Conservation (phyloP, 345 rosid genomes). For the Eucalyptus shirleyi region DNA sequence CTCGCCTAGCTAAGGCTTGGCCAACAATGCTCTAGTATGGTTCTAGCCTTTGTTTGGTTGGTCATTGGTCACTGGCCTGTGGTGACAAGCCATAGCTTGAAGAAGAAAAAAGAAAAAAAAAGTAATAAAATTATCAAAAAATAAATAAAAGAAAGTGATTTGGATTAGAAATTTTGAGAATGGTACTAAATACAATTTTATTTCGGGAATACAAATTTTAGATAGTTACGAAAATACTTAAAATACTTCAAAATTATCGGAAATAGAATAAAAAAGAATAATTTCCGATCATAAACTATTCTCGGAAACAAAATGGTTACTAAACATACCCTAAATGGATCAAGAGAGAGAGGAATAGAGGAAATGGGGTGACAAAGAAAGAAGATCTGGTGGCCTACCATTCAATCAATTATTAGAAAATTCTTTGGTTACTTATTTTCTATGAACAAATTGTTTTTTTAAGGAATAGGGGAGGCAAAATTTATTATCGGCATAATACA, state of each 20-base stretch:
- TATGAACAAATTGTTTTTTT: background rate
- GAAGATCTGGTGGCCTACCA: accelerated
- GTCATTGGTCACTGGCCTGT: accelerated
- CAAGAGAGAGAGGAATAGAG: accelerated
- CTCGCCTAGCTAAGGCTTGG: accelerated
- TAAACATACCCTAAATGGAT: accelerated
- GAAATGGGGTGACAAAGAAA: background rate
- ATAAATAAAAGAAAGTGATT: too few relatives aligned
- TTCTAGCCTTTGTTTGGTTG: accelerated
- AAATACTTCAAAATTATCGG: too few relatives aligned
- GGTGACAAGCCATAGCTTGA: too few relatives aligned
- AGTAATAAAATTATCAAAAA: too few relatives aligned
- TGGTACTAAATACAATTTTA: accelerated
- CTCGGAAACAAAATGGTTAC: accelerated
- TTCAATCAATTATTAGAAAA: too few relatives aligned
- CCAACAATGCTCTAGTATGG: accelerated
- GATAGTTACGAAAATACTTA: accelerated
- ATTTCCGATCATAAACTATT: accelerated
- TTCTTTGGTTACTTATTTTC: too few relatives aligned
- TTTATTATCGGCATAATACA: background rate
- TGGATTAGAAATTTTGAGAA: too few relatives aligned
- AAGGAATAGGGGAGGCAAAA: background rate
- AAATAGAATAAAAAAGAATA: accelerated
- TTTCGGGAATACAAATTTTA: accelerated
- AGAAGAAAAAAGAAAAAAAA: too few relatives aligned